Evolutionary conservation across 2,329 filamentous ascomycete genomes (phyloP).

Genomic region (Cercospora sp.): DNA sequence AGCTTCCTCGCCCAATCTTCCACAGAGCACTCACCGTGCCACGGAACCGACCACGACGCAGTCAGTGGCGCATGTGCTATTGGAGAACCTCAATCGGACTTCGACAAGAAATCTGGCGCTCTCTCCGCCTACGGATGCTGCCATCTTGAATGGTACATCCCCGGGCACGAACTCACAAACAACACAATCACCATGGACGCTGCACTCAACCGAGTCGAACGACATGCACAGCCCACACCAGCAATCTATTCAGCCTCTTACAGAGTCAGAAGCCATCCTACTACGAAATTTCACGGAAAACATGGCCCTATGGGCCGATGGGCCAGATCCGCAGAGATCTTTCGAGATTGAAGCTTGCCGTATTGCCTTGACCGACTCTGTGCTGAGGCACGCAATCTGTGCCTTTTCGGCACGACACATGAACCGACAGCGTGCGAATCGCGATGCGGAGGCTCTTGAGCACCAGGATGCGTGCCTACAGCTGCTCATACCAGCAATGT

Average conservation of each 20-base stretch:
- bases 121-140: not conserved
- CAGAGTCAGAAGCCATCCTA: constrained; percentile 18
- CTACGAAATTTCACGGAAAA: constrained; percentile 22
- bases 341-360: constrained; percentile 52
- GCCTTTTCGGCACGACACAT: constrained; percentile 50
- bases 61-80: not conserved
- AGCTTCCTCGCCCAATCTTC: not conserved
- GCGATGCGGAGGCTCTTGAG: constrained; percentile 47
- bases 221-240: not conserved
- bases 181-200: not conserved
- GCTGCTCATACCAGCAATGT: constrained; percentile 49
- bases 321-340: constrained; percentile 16
- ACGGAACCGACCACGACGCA: not conserved
- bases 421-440: constrained; percentile 41
- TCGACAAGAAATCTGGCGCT: not conserved
- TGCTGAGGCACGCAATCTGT: constrained; percentile 51
- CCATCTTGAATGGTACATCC: not conserved
- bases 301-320: constrained; percentile 25
- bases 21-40: not conserved
- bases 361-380: constrained; percentile 49
- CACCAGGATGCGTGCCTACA: constrained; percentile 51
- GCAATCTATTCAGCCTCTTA: not conserved
- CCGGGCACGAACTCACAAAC: not conserved
- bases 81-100: not conserved
- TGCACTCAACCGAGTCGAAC: not conserved